Conservation (phyloP, 2,329 filamentous ascomycete genomes). For the Tolypocladium endophyticum region DNA sequence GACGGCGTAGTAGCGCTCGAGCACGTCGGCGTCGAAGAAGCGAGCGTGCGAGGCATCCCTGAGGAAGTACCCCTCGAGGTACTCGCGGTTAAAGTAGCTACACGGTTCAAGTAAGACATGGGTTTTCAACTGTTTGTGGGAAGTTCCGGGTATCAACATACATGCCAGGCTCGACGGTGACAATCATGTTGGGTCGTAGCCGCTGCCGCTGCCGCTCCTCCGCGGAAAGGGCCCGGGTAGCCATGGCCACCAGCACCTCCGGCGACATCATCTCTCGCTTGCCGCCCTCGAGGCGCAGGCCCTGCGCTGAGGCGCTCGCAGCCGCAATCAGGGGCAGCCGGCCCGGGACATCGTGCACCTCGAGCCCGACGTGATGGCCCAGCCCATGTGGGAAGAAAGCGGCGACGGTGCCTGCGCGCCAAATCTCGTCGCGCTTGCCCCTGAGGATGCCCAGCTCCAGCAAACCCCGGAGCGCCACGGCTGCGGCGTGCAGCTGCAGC, state of each 20-base stretch:
- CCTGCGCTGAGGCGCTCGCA: constrained; percentile 12
- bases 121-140: neutral
- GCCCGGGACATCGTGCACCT: constrained; percentile 50
- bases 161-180: constrained; percentile 72
- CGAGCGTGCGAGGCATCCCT: constrained; percentile 44
- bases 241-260: constrained; percentile 20
- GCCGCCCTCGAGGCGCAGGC: constrained; percentile 18
- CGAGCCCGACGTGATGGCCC: constrained; percentile 55
- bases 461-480: constrained; percentile 62
- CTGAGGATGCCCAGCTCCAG: constrained; percentile 61
- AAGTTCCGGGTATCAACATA: constrained; percentile 20
- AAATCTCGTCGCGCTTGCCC: constrained; percentile 48
- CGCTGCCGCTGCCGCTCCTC: constrained; percentile 21
- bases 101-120: neutral
- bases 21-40: constrained; percentile 54
- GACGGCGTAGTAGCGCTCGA: constrained; percentile 63
- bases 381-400: constrained; percentile 59
- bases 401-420: constrained; percentile 39
- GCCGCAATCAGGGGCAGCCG: constrained; percentile 20
- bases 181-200: constrained; percentile 54
- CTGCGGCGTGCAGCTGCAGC: constrained; percentile 62
- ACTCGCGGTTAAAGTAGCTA: constrained; percentile 66
- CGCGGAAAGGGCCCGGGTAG: constrained; percentile 9
- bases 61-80: constrained; percentile 60
- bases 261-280: constrained; percentile 32